Evolutionary conservation across 1,139 yeast genomes (phyloP), one percentile per base, ranked within the genome.

Genomic region (Taiozyma onychis): DNA sequence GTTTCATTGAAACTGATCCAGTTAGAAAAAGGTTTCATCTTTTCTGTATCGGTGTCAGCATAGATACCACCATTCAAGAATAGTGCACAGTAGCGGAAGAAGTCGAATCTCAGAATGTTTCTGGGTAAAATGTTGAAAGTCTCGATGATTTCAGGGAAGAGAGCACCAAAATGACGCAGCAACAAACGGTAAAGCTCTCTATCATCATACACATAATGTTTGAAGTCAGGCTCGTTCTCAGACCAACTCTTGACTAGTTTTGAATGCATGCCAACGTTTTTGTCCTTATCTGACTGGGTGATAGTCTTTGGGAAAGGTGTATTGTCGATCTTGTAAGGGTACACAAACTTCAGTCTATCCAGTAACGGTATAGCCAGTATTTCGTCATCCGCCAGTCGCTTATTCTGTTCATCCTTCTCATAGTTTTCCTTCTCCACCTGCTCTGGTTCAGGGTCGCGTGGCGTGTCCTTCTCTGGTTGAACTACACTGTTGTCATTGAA

Each of bases 61-160:
- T 77, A 78, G 9, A 76, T 77, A 6, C 83, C 83, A 18, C 83
- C 83, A 48, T 70, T 66, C n/a, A 80, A 75, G 54, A 66, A 76
- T 22, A 77, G 60, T n/a, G 76, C 71, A 52, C 76, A 68, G 58
- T 78, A 78, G 49, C 80, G 63, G 67, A 77, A 76, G 53, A 77
- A 76, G 59, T 78, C 81, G 73, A 76, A 76, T 51, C 65, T 68
- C 48, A 78, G 66, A 35, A 77, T 74, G 30, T 74, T 76, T 57
- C 76, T 79, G 0, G 83, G 82, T 51, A 78, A 63, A 16, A 61
- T 51, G 53, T 75, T 76, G 57, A 65, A 78, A 1, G 80, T 69
- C 43, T 68, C 70, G n/a, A 76, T 59, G 39, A 78, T 63, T 55
- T 77, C 81, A 1, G 82, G 82, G 30, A 77, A 65, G 30, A 66